Base-by-base conservation (phyloP, 208 protist genomes). In the Histomonas meleagridis region DNA sequence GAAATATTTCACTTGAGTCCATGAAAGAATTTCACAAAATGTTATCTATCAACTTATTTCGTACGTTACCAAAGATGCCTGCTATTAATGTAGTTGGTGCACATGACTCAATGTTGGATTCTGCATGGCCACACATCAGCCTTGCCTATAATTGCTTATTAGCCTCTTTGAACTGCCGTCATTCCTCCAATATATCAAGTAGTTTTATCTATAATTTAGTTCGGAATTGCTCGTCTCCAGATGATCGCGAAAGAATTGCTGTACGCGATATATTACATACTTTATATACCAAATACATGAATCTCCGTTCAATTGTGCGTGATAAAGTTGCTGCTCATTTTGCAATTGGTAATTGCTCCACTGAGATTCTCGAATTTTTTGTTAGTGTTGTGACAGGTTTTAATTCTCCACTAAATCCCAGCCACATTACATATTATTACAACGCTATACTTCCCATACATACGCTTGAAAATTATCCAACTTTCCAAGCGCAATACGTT, bases 281-380 rank as follows among this genome's bases (percentile, higher is more conserved):
- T 38, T 18, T 86, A 26, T 86, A 86, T 57, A 86, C 76, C n/a
- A 86, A 86, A 86, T 86, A 55, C 18, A 86, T 86, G 9, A 43
- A 86, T 43, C 46, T 55, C 1, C 40, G 76, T 21, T 18, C 43
- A 86, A 28, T 86, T 2, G 76, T 86, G 51, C 7, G 76, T 26
- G 43, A 43, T 16, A 86, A 86, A n/a, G 55, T 86, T 57, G 40
- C 76, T 7, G 43, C 26, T 38, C 76, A 86, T 18, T 86, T 86
- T 55, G 38, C 16, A 14, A 86, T 57, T 86, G 46, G 46, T 28
- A 55, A 55, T 48, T 86, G 76, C 35, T 86, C 76, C 32, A 32
- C 76, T 26, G 76, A 86, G 46, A 18, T 86, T 0, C 43, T 86
- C 16, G 76, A 86, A 86, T 86, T 86, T 35, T 86, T 86, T n/a